Conservation (phyloP, 495 filamentous ascomycete genomes). For the Daldinia concentrica region DNA sequence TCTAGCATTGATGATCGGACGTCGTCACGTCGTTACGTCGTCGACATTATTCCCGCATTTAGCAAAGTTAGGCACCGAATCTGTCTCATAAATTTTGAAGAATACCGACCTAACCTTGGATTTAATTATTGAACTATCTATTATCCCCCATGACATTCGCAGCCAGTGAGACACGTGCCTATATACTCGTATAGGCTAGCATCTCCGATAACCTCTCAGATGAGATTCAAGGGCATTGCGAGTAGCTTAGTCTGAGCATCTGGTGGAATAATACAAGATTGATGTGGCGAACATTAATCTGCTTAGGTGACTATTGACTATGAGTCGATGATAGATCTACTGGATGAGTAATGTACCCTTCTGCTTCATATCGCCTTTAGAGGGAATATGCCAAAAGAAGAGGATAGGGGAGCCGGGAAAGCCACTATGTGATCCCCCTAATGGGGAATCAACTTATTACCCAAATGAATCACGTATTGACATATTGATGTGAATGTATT, state of each 20-base stretch:
- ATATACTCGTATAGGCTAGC: not conserved
- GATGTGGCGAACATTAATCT: not conserved
- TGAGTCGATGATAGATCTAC: no score
- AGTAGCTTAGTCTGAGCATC: not conserved
- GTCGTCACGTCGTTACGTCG: conserved; percentile 22
- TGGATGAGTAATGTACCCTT: not conserved
- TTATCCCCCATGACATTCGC: not conserved
- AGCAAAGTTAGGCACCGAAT: not conserved
- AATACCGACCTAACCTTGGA: not conserved
- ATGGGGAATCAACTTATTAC: no score
- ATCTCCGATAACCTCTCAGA: not conserved
- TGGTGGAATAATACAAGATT: not conserved
- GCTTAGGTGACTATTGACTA: no score
- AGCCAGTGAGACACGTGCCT: not conserved
- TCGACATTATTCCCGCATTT: not conserved
- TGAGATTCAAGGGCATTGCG: not conserved
- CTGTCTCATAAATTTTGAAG: not conserved
- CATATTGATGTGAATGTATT: not conserved
- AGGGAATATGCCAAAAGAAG: not conserved
- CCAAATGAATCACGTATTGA: no score
- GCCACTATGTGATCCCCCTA: not conserved
- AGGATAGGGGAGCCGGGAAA: not conserved
- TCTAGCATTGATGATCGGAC: not conserved
- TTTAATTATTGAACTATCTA: not conserved
- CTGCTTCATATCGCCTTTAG: not conserved